Evolutionary conservation across 129 eudicot species (phyloP).

Genomic region (Rutidosis leptorrhynchoides): DNA sequence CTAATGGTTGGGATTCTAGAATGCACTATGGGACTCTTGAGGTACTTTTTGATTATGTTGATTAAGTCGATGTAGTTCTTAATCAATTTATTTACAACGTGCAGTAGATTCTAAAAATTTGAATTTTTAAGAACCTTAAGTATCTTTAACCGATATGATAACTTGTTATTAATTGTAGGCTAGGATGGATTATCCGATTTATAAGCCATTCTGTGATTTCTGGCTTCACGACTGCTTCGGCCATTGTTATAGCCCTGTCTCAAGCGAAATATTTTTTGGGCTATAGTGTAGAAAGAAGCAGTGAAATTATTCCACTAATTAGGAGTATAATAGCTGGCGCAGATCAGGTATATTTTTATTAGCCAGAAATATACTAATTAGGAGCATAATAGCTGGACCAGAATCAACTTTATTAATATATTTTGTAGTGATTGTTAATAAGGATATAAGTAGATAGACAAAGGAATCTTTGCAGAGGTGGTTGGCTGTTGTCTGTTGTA

Average conservation of each 20-base stretch:
- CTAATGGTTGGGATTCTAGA: conserved; percentile 96
- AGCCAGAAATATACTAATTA: neutral
- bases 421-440: neutral
- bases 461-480: neutral
- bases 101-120: neutral
- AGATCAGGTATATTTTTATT: conserved; percentile 50
- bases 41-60: conserved; percentile 42
- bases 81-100: neutral
- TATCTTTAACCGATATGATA: neutral
- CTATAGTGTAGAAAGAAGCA: conserved; percentile 68
- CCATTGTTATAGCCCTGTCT: conserved; percentile 89
- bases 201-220: conserved; percentile 99
- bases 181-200: conserved; percentile 95
- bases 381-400: too few relatives aligned
- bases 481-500: neutral
- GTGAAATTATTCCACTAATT: conserved; percentile 80
- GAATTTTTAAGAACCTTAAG: neutral
- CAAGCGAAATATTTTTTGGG: conserved; percentile 98
- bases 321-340: conserved; percentile 74
- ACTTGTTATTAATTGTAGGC: conserved; percentile 48
- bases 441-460: neutral
- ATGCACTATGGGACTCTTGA: conserved; percentile 88
- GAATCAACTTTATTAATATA: neutral
- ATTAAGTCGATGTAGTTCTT: conserved; percentile 9
- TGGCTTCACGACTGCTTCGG: conserved; percentile 98